Conservation (phyloP, 2,329 filamentous ascomycete species). For the Cladophialophora carrionii region DNA sequence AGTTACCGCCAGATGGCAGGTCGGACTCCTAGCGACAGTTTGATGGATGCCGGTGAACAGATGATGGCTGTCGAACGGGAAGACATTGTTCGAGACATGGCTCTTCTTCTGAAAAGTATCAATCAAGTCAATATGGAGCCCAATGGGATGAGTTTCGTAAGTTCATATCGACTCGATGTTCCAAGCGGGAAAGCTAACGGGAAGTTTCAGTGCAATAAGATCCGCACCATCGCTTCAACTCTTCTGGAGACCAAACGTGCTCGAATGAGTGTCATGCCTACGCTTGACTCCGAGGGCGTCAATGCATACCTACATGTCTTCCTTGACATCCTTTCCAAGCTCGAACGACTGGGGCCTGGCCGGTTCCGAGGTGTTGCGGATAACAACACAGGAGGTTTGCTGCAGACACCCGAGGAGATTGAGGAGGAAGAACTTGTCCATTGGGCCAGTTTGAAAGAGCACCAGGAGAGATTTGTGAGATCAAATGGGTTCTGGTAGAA, state of each 20-base stretch:
- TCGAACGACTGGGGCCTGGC: slow-evolving; percentile 22
- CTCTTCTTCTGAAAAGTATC: slow-evolving; percentile 74
- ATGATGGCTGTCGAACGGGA: slow-evolving; percentile 75
- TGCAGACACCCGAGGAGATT: slow-evolving; percentile 53
- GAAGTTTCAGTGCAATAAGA: slow-evolving; percentile 69
- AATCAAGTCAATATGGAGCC: slow-evolving; percentile 83
- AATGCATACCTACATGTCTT: slow-evolving; percentile 25
- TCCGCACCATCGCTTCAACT: slow-evolving; percentile 80
- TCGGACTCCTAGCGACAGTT: slow-evolving; percentile 37
- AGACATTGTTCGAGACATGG: slow-evolving; percentile 76
- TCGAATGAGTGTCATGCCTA: slow-evolving; percentile 54
- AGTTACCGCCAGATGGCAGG: slow-evolving; percentile 30
- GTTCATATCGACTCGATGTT: slow-evolving; percentile 39
- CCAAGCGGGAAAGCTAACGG: slow-evolving; percentile 20
- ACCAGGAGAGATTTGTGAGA: slow-evolving; percentile 69
- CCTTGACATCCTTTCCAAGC: slow-evolving; percentile 24
- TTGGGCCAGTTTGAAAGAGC: slow-evolving; percentile 79
- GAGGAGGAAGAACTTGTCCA: slow-evolving; percentile 75
- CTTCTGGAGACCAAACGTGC: slow-evolving; percentile 66
- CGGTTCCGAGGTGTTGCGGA: slow-evolving; percentile 30
- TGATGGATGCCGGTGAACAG: slow-evolving; percentile 42
- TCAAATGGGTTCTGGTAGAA: slow-evolving; percentile 28
- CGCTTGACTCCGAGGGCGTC: slow-evolving; percentile 43
- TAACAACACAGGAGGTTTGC: slow-evolving; percentile 19
- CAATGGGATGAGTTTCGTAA: slow-evolving; percentile 66